phyloP scores from a whole-genome alignment of 202 grass and related monocot species.

The Bolboschoenoplectus hybrid region DNA sequence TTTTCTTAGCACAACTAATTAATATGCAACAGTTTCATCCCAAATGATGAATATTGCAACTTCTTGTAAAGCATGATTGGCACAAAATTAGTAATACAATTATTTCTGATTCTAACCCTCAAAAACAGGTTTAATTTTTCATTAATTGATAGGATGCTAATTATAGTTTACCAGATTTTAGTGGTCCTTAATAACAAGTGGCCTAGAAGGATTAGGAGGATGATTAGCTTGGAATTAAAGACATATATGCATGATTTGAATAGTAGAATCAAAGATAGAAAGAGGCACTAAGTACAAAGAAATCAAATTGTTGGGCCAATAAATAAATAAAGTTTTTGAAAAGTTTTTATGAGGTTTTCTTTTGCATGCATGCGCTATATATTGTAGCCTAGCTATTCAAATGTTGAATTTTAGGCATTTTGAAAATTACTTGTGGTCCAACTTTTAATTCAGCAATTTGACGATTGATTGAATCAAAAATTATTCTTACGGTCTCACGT shows the following conservation, averaged over 20 bases:
- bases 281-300: not conserved
- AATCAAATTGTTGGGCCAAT: not conserved
- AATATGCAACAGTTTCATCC: not conserved
- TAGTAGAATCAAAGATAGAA: not conserved
- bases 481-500: too few species aligned
- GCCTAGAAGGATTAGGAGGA: conserved; percentile 21
- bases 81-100: not conserved
- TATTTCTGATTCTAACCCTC: not conserved
- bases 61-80: not conserved
- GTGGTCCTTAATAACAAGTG: conserved; percentile 14
- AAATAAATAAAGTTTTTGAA: not conserved
- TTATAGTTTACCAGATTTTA: conserved; percentile 18
- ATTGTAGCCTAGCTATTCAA: not conserved
- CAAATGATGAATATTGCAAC: not conserved
- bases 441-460: not conserved
- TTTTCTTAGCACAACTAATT: not conserved
- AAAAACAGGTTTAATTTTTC: not conserved
- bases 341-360: conserved; percentile 9
- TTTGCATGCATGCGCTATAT: conserved; percentile 10
- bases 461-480: not conserved
- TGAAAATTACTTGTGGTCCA: not conserved
- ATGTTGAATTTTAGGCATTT: not conserved
- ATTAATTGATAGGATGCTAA: not conserved
- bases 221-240: conserved; percentile 38
- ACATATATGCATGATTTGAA: conserved; percentile 21